Base-by-base conservation (phyloP, 768 basidiomycete species). In the Termitomyces sp. region DNA sequence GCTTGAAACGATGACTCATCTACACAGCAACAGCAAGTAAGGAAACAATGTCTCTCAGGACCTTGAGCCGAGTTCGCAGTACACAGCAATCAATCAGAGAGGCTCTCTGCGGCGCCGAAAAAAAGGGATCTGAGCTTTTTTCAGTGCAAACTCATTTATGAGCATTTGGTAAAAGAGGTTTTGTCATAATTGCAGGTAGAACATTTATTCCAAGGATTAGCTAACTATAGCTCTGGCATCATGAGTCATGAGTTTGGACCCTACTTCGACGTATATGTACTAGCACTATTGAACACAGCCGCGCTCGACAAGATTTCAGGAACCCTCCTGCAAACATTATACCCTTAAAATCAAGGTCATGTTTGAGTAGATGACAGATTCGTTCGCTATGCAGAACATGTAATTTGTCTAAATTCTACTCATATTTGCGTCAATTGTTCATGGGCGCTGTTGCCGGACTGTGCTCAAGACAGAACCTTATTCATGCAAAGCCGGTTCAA, bases 251-350 rank as follows among this genome's bases (percentile, higher is more conserved):
- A 8, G 12, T 46, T 27, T 24, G 13, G 15, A 27, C 16, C 2
- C 1, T 22, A 6, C 16, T 18, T 27, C 15, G 42, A 11, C 42
- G 13, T 46, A 3, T 22, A 47, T 16, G 22, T 46, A 22, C 6
- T 44, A 44, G 42, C 11, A 34, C 6, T 36, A 27, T 27, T 27
- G 27, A 41, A 24, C 34, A 47, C 54, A 46, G 44, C 44, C 54
- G 42, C 7, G 5, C 20, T 49, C 18, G 30, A 20, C 1, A 27
- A 31, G 20, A 24, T 36, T 22, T 18, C 31, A 41, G 18, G 12
- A 12, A 30, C 13, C 8, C 56, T 44, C 56, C 49, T 57, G 48
- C 31, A 57, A 57, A 57, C 48, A 39, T 15, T 18, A 41, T 57
- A 49, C n/a, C 16, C 36, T 33, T 7, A 18, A 36, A 54, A 20